phyloP scores from a whole-genome alignment of 805 yeast genomes.

The Candida qinlingensis region DNA sequence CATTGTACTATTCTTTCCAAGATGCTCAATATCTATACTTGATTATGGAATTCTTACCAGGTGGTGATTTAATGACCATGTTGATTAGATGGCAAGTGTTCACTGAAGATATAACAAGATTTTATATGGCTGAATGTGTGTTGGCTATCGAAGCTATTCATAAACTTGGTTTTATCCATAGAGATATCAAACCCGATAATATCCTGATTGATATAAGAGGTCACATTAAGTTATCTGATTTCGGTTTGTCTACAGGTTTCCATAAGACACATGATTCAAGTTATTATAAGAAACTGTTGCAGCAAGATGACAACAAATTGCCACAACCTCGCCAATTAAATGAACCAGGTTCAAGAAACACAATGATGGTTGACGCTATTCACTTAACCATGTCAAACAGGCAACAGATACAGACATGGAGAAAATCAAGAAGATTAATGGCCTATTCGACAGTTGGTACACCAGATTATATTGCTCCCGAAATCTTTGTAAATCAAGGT shows the following conservation, averaged over 20 bases:
- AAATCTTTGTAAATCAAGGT: conserved; percentile 79
- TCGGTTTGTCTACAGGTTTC: conserved; percentile 95
- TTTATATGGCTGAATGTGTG: conserved; percentile 95
- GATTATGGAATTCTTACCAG: conserved; percentile 99
- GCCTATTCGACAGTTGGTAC: conserved; percentile 98
- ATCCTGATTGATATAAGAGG: conserved; percentile 82
- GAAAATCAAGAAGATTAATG: conserved; percentile 71
- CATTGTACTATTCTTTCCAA: conserved; percentile 90
- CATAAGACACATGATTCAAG: conserved; percentile 91
- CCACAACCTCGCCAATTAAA: conserved; percentile 31
- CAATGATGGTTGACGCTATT: conserved; percentile 89
- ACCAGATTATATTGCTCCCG: conserved; percentile 98
- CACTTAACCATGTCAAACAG: conserved; percentile 94
- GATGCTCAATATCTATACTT: conserved; percentile 84
- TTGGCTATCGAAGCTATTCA: conserved; percentile 91
- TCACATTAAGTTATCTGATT: conserved; percentile 90
- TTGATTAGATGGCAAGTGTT: conserved; percentile 89
- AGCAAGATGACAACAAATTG: conserved; percentile 49
- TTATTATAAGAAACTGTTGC: conserved; percentile 68
- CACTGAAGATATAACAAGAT: conserved; percentile 92
- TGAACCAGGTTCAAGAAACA: conserved; percentile 49
- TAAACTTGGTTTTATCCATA: conserved; percentile 90
- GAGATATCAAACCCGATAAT: conserved; percentile 97
- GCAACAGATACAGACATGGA: conserved; percentile 70
- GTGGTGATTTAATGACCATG: conserved; percentile 95